Conservation (phyloP, 176 grass and related monocot genomes). For the Miscanthus lutarioriparius region DNA sequence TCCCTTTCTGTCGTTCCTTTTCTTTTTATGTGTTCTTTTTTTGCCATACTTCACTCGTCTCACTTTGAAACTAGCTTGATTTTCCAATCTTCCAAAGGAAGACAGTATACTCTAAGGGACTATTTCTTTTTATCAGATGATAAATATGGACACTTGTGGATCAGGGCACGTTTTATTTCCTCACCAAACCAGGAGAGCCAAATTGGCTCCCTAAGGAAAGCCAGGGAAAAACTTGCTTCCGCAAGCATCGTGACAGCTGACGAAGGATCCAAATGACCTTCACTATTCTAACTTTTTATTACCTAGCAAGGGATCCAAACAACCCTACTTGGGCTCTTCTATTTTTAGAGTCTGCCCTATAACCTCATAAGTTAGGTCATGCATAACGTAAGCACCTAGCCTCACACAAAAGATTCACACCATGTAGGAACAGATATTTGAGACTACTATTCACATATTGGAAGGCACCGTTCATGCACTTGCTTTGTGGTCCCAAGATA, state of each 20-base stretch:
- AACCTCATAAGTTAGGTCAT: not conserved
- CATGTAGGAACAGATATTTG: not conserved
- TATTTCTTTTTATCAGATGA: no score
- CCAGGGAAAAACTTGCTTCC: not conserved
- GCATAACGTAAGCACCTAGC: not conserved
- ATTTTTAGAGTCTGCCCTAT: not conserved
- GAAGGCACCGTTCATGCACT: not conserved
- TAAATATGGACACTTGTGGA: not conserved
- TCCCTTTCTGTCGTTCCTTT: not conserved
- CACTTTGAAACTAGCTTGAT: not conserved
- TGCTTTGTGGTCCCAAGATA: not conserved
- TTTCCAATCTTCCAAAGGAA: not conserved
- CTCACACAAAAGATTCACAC: not conserved
- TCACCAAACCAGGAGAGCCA: not conserved
- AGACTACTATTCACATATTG: not conserved
- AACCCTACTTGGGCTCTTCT: not conserved
- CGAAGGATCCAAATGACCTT: not conserved
- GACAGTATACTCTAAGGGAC: not conserved
- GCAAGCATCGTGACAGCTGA: not conserved
- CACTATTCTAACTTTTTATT: not conserved
- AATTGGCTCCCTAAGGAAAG: not conserved
- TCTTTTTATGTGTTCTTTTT: not conserved
- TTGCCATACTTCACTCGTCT: not conserved
- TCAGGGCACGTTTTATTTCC: not conserved
- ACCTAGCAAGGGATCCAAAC: not conserved